Base-by-base conservation (phyloP, 2,329 filamentous ascomycete genomes). In the Fusarium nelsonii region DNA sequence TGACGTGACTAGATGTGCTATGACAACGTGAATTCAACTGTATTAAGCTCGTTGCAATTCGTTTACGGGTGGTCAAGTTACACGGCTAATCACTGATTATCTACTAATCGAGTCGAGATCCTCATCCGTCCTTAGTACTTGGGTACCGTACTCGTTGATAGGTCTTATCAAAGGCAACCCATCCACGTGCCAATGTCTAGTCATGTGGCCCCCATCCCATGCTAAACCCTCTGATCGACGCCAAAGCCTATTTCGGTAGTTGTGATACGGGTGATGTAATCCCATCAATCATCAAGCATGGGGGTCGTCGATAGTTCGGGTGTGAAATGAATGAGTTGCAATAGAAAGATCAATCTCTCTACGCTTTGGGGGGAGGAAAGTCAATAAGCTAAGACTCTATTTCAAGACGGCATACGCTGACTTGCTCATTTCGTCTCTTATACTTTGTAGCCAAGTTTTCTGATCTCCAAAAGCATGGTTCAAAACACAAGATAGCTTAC, bases 231-330 rank as follows among this genome's bases (percentile, higher is more conserved):
- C 33, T 49, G 58, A 69, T 70, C 52, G 34, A 54, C 64, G 53
- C 52, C 52, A 28, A 63, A 55, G 54, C 67, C 67, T 68, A 59
- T 68, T 70, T 59, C 40, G 58, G 58, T 39, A 37, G 43, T 58
- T 50, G 57, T 70, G 57, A 70, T 63, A 70, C 41, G 45, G 16
- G 62, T 63, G 66, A 69, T 70, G 66, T 59, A 68, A 69, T 70
- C 37, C 52, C 56, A 43, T 63, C 57, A 70, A 63, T 56, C 62
- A 53, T 18, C n/a, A 32, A 26, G 18, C 37, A 49, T 33, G 41
- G 37, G 44, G 46, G 39, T 43, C 40, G 32, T 36, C 9, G 20
- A 40, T 16, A 26, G 15, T 34, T 30, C 45, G 55, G 11, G 11
- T 30, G 9, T 23, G 23, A 23, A 6, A 23, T 5, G 23, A 23